Evolutionary conservation across 2,329 filamentous ascomycete species (phyloP).

Genomic region (Aspergillus spinulosporus): DNA sequence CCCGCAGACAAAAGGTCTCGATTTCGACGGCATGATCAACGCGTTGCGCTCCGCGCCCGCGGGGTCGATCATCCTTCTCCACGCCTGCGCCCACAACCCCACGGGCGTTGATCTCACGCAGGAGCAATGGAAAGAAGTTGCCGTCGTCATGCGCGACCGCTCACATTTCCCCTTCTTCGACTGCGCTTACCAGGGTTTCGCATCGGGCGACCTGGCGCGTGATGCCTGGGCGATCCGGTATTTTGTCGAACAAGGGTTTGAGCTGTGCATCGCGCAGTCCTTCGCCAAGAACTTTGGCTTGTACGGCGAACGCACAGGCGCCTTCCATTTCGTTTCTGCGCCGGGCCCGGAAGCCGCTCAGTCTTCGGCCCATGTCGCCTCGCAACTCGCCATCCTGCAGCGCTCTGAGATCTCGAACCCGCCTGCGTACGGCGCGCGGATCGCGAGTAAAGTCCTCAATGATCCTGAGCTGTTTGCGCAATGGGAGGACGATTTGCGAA

Average conservation of each 20-base stretch:
- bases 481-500: constrained; percentile 88
- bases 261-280: constrained; percentile 60
- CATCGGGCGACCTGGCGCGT: constrained; percentile 79
- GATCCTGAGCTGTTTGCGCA: constrained; percentile 77
- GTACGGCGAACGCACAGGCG: constrained; percentile 93
- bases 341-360: constrained; percentile 67
- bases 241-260: constrained; percentile 90
- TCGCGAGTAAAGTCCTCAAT: constrained; percentile 82
- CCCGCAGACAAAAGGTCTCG: constrained; percentile 82
- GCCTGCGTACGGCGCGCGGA: constrained; percentile 87
- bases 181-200: constrained; percentile 96
- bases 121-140: constrained; percentile 92
- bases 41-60: constrained; percentile 70
- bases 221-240: constrained; percentile 93
- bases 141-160: constrained; percentile 71
- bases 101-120: constrained; percentile 93
- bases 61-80: constrained; percentile 82
- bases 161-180: constrained; percentile 98
- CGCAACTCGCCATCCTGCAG: constrained; percentile 90
- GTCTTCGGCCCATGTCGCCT: constrained; percentile 65
- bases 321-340: constrained; percentile 87
- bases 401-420: constrained; percentile 97
- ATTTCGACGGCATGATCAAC: constrained; percentile 83
- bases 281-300: constrained; percentile 73
- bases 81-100: constrained; percentile 97